phyloP scores from a whole-genome alignment of 768 basidiomycete genomes.

The Cubamyces lactineus region DNA sequence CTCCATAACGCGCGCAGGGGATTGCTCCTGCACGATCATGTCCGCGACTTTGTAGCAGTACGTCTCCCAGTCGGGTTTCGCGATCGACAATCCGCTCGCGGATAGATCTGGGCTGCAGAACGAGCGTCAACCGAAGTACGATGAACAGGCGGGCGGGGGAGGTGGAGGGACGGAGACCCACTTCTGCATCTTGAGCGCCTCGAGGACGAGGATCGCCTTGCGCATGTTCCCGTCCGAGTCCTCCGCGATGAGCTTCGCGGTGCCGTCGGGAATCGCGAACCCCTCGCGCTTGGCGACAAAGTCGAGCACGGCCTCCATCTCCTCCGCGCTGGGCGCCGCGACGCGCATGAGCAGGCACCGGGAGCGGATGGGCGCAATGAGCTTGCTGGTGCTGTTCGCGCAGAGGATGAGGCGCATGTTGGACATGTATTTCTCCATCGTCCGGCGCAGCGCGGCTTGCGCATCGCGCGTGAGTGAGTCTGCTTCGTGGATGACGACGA shows the following conservation, averaged over 20 bases:
- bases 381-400: slow-evolving; percentile 91
- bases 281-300: slow-evolving; percentile 80
- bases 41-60: slow-evolving; percentile 94
- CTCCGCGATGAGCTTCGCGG: slow-evolving; percentile 71
- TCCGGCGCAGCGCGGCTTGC: slow-evolving; percentile 93
- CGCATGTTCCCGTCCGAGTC: slow-evolving; percentile 90
- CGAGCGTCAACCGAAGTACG: background rate
- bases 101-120: slow-evolving; percentile 73
- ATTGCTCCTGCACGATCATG: slow-evolving; percentile 86
- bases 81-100: slow-evolving; percentile 70
- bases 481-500: slow-evolving; percentile 98
- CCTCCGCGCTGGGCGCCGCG: slow-evolving; percentile 77
- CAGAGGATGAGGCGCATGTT: slow-evolving; percentile 97
- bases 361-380: slow-evolving; percentile 97
- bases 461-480: slow-evolving; percentile 95
- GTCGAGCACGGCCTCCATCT: slow-evolving; percentile 83
- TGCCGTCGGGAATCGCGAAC: slow-evolving; percentile 81
- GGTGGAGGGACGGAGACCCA: slow-evolving; percentile 46
- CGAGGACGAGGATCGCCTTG: slow-evolving; percentile 92
- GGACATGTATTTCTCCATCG: slow-evolving; percentile 99
- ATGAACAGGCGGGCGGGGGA: background rate
- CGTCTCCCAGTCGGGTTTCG: slow-evolving; percentile 99
- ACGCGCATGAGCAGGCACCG: slow-evolving; percentile 93
- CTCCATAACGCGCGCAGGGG: slow-evolving; percentile 87
- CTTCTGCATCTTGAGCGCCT: slow-evolving; percentile 98